These are phyloP conservation scores for Chytriomyces sp. DNA, from an alignment of 192 early-diverging fungal genomes.

Conservation along the genomic window DNA sequence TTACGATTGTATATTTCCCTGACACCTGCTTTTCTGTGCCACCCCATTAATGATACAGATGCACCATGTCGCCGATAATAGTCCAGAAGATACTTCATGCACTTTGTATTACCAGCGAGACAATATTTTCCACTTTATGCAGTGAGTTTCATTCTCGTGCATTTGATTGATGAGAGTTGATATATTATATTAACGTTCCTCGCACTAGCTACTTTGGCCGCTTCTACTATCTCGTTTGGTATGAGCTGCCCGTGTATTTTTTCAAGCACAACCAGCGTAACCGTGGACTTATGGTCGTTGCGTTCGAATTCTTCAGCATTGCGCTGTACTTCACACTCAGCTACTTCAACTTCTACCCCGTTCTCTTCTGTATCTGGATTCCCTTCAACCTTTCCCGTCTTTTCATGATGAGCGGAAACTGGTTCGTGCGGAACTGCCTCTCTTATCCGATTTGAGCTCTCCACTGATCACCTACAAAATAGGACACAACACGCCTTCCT, in stretches of 20 bases:
- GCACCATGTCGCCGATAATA: conserved; percentile 52
- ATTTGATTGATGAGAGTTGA: conserved; percentile 7
- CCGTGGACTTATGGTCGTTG: conserved; percentile 4
- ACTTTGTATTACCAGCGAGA: conserved; percentile 49
- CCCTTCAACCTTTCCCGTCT: conserved; percentile 40
- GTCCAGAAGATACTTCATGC: conserved; percentile 32
- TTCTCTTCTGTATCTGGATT: conserved; percentile 26
- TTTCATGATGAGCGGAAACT: conserved; percentile 53
- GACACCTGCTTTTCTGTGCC: background rate
- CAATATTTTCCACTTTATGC: conserved; percentile 36
- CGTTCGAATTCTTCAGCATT: conserved; percentile 22
- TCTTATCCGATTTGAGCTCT: background rate
- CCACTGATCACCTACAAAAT: background rate
- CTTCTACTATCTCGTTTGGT: conserved; percentile 35
- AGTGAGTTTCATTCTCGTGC: conserved; percentile 20
- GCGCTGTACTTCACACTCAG: conserved; percentile 8
- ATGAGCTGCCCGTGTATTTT: conserved; percentile 45
- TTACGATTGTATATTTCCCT: background rate
- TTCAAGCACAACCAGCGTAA: conserved; percentile 21
- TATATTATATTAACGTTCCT: background rate
- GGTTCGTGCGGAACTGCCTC: conserved; percentile 2
- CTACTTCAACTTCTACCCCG: conserved; percentile 25
- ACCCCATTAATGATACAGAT: conserved; percentile 14
- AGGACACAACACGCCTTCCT: conserved; percentile 50
- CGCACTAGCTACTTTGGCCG: conserved; percentile 37